Base-by-base conservation (phyloP, 352 stramenopile species). In the Globisporangium parvum region DNA sequence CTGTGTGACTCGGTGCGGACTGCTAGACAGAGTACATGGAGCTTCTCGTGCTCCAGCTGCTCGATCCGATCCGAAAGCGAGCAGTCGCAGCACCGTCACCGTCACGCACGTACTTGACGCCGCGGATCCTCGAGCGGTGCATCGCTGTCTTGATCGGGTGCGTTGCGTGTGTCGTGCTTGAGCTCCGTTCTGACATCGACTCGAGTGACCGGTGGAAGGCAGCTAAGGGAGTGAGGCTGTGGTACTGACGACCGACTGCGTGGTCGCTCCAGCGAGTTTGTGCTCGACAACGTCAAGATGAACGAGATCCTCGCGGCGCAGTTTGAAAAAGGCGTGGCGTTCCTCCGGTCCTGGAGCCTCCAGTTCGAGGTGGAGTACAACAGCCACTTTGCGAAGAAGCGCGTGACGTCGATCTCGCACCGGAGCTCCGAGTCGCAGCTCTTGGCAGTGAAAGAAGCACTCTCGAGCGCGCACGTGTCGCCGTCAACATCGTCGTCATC, bases 291-390 rank as follows among this genome's bases (percentile, higher is more conserved):
- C 35, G 63, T 55, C 42, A 83, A 81, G 58, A 70, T 37, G 31
- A 37, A 37, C 31, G 31, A 37, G 31, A 37, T 37, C 6, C 31
- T 37, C 31, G 31, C 31, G 15, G 60, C 62, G 26, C 72, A 78
- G 28, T 71, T 87, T 37, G 77, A 85, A 31, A 76, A 78, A 49
- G 72, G 57, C 10, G 71, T 73, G 28, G 67, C 73, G 47, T 66
- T 65, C 50, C 62, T 85, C 6, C 77, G 74, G 2, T 67, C 69
- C 3, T 87, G 72, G 72, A 71, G 54, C n/a, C 60, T 71, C 6
- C 62, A 68, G 24, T 47, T 79, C 21, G 77, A 87, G 57, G 71
- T 71, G 41, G 69, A 77, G 51, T 87, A 81, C 62, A 84, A 84
- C 57, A 33, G 5, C n/a, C n/a, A n/a, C 46, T 42, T 24, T 15